A percentile compares a stretch with the other conserved stretches of the same genome.
phyloP scores from a whole-genome alignment of 352 stramenopile species.

The Saprolegnia parasitica region DNA sequence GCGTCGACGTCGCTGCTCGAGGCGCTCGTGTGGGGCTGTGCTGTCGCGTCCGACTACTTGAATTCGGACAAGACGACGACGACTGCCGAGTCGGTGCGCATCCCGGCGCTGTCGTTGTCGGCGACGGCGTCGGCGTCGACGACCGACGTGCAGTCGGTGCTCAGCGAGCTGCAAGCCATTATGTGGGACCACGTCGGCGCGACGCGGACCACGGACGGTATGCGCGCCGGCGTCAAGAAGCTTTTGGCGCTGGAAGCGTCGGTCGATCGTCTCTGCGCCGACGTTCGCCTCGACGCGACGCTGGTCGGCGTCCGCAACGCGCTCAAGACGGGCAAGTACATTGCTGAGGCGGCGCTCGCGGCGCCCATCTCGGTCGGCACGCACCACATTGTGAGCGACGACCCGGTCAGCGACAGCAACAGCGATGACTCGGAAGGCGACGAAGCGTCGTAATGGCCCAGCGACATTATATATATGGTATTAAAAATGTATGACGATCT shows the following conservation, averaged over 20 bases:
- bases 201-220: conserved; percentile 70
- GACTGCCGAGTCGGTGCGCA: conserved; percentile 23
- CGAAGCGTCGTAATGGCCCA: too few relatives aligned
- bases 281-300: too few relatives aligned
- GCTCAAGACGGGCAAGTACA: conserved; percentile 81
- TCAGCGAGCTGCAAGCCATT: conserved; percentile 62
- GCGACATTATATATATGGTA: too few relatives aligned
- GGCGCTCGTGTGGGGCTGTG: conserved; percentile 90
- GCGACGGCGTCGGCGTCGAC: background rate
- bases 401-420: conserved; percentile 22
- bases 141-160: conserved; percentile 33
- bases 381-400: conserved; percentile 81
- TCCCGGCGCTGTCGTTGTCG: conserved; percentile 18
- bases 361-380: conserved; percentile 83
- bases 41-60: conserved; percentile 76
- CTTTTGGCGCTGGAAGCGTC: conserved; percentile 74
- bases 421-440: too few relatives aligned
- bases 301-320: too few relatives aligned
- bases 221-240: conserved; percentile 73
- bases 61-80: conserved; percentile 7
- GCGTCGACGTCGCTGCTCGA: conserved; percentile 92
- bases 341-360: conserved; percentile 73
- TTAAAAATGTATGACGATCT: too few relatives aligned
- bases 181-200: conserved; percentile 95
- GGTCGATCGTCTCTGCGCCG: conserved; percentile 69